Evolutionary conservation across 1,284 basidiomycete genomes (phyloP).

Genomic region (Athelia psychrophila): DNA sequence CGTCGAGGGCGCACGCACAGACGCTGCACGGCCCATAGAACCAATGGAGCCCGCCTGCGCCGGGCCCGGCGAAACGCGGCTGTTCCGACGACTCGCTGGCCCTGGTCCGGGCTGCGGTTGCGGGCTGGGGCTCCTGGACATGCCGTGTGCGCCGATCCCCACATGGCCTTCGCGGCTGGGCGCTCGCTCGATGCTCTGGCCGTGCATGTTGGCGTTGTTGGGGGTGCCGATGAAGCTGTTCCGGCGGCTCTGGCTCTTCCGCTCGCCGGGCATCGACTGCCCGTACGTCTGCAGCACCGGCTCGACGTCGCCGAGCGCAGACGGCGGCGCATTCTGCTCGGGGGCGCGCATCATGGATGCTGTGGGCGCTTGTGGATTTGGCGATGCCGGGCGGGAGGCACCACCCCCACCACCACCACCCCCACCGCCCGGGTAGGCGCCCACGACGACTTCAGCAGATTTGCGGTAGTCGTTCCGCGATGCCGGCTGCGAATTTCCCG

Average conservation of each 20-base stretch:
- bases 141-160: constrained; percentile 76
- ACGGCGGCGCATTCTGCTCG: constrained; percentile 46
- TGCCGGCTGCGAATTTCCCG: constrained; percentile 12
- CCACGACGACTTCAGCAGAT: constrained; percentile 75
- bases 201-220: constrained; percentile 21
- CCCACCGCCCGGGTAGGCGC: constrained; percentile 49
- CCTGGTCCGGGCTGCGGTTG: constrained; percentile 46
- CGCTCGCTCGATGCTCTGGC: constrained; percentile 45
- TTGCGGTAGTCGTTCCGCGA: constrained; percentile 49
- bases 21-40: constrained; percentile 6
- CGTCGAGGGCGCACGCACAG: constrained; percentile 32
- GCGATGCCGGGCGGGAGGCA: constrained; percentile 71
- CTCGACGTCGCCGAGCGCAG: constrained; percentile 43
- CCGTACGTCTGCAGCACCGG: constrained; percentile 79
- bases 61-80: constrained; percentile 25
- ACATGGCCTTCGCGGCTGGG: constrained; percentile 66
- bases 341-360: constrained; percentile 67
- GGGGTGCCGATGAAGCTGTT: constrained; percentile 39
- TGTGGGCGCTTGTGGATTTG: constrained; percentile 51
- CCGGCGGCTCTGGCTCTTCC: constrained; percentile 48
- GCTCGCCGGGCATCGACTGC: constrained; percentile 87
- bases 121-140: constrained; percentile 57
- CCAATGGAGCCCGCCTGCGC: constrained; percentile 16
- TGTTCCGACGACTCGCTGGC: constrained; percentile 15
- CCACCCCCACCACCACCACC: no score